Conservation (phyloP, 306 rosid species). For the Begonia fuchsioides region DNA sequence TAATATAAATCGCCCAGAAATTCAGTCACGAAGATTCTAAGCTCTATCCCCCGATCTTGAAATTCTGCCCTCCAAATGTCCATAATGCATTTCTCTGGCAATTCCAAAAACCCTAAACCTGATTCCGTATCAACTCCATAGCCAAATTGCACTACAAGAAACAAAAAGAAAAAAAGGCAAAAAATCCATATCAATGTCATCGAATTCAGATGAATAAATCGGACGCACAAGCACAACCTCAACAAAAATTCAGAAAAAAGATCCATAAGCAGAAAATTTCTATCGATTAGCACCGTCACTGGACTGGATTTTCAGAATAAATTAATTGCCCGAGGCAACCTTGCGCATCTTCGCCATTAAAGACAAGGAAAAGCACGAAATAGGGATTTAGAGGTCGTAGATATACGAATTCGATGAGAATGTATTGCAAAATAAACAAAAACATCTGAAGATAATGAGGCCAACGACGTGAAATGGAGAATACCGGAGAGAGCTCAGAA, state of each 20-base stretch:
- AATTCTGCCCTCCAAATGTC: constrained; percentile 27
- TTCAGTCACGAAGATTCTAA: constrained; percentile 29
- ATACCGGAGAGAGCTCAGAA: constrained; percentile 29
- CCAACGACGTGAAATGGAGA: constrained; percentile 25
- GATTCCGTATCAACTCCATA: constrained; percentile 8
- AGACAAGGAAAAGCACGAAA: constrained; percentile 8
- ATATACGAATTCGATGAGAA: background rate
- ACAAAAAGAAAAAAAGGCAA: constrained; percentile 4
- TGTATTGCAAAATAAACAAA: constrained; percentile 2
- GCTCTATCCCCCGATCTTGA: constrained; percentile 21
- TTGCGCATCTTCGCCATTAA: constrained; percentile 4
- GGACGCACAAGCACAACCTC: constrained; percentile 4
- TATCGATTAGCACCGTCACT: constrained; percentile 16
- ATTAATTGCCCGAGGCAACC: background rate
- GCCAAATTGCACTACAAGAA: constrained; percentile 7
- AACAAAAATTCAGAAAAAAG: background rate
- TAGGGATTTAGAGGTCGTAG: constrained; percentile 9
- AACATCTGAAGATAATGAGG: constrained; percentile 23
- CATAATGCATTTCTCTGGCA: constrained; percentile 41
- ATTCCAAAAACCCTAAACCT: constrained; percentile 35
- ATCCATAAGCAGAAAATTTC: background rate
- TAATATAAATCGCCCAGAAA: constrained; percentile 14
- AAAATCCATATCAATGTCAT: background rate
- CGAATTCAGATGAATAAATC: constrained; percentile 11
- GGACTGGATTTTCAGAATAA: constrained; percentile 7